Conservation (phyloP, 441 rosid species). For the Euphorbia corollata region DNA sequence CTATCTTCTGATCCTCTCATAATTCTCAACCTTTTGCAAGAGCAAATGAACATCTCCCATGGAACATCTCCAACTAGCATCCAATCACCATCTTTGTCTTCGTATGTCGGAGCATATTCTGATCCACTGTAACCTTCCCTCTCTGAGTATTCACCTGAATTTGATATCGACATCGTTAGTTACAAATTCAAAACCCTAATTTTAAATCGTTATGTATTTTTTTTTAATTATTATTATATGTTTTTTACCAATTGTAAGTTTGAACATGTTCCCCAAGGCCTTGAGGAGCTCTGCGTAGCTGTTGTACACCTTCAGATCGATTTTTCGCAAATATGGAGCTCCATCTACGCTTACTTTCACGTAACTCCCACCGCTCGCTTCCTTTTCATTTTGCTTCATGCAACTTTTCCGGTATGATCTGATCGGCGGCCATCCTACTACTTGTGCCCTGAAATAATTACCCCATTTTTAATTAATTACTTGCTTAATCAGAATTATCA, state of each 20-base stretch:
- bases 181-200: background rate
- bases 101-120: slow-evolving; percentile 65
- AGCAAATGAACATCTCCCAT: slow-evolving; percentile 75
- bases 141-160: slow-evolving; percentile 53
- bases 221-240: background rate
- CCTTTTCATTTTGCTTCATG: slow-evolving; percentile 43
- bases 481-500: too few species aligned
- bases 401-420: slow-evolving; percentile 54
- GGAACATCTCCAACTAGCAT: slow-evolving; percentile 89
- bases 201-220: background rate
- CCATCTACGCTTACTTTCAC: slow-evolving; percentile 84
- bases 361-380: slow-evolving; percentile 33
- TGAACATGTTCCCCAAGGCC: slow-evolving; percentile 67
- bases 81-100: slow-evolving; percentile 92
- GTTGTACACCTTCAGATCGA: slow-evolving; percentile 56
- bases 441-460: slow-evolving; percentile 46
- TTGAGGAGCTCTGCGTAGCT: slow-evolving; percentile 55
- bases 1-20: slow-evolving; percentile 57
- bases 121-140: slow-evolving; percentile 83
- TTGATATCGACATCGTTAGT: background rate
- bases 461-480: background rate
- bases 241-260: slow-evolving; percentile 46
- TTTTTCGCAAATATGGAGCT: slow-evolving; percentile 76
- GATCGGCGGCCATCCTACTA: slow-evolving; percentile 90
- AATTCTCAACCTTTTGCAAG: slow-evolving; percentile 73